These are phyloP conservation scores for Hordeum pubiflorum DNA, from an alignment of 202 grass and related monocot genomes.

Conservation along the genomic window DNA sequence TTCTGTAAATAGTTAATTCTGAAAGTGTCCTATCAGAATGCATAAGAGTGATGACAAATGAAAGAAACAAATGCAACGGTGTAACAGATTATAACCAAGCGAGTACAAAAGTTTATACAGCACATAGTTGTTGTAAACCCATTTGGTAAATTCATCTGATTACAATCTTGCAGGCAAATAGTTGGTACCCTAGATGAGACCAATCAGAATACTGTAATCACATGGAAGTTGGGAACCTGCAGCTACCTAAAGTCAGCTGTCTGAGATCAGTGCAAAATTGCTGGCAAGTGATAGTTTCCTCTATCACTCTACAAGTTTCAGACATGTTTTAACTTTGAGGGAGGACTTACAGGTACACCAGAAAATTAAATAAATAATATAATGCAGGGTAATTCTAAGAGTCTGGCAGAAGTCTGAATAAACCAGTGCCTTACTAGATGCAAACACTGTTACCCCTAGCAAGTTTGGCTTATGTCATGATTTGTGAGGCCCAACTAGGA, in stretches of 20 bases:
- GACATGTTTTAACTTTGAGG: background rate
- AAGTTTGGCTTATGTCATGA: conserved; percentile 14
- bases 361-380: background rate
- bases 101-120: background rate
- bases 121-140: background rate
- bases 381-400: background rate
- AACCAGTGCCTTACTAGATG: background rate
- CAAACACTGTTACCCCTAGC: conserved; percentile 17
- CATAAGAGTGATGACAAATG: background rate
- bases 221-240: conserved; percentile 22
- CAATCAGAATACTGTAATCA: conserved; percentile 21
- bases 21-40: background rate
- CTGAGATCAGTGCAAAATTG: conserved; percentile 23
- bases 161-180: conserved; percentile 31
- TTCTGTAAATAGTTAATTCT: background rate
- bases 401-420: background rate
- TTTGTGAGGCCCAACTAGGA: conserved; percentile 9
- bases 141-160: conserved; percentile 1
- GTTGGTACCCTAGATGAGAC: conserved; percentile 12
- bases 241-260: background rate
- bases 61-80: background rate
- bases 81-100: background rate
- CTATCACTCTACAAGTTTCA: conserved; percentile 2
- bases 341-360: conserved; percentile 2
- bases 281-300: conserved; percentile 8